A percentile compares a stretch with the other conserved stretches of the same genome.
phyloP scores from a whole-genome alignment of 1,284 basidiomycete genomes.

The Dichomitus squalens region DNA sequence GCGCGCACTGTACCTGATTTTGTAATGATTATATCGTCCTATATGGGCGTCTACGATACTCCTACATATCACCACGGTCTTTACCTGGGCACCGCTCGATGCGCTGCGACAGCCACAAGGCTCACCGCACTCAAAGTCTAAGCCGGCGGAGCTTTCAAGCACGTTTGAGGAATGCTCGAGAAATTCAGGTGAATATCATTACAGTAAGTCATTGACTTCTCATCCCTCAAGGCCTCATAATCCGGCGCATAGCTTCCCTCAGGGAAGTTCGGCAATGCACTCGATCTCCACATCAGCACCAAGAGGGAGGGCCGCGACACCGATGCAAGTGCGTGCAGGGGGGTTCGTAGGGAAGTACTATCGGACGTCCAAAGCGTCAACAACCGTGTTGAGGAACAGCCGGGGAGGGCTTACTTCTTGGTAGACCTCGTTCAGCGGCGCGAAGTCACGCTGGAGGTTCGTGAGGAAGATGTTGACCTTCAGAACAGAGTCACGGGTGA shows the following conservation, averaged over 20 bases:
- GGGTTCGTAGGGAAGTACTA: slow-evolving; percentile 51
- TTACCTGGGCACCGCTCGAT: no score
- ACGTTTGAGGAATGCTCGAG: neutral
- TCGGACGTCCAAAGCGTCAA: neutral
- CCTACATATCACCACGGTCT: no score
- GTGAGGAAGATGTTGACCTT: slow-evolving; percentile 65
- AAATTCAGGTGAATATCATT: neutral
- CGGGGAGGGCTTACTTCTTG: slow-evolving; percentile 38
- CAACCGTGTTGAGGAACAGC: neutral
- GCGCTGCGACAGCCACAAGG: no score
- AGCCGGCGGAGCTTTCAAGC: no score
- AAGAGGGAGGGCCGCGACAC: slow-evolving; percentile 59
- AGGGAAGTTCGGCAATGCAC: slow-evolving; percentile 54
- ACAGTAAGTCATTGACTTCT: neutral
- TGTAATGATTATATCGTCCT: no score
- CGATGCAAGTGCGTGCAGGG: slow-evolving; percentile 70
- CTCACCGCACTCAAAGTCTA: no score
- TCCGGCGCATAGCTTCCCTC: neutral
- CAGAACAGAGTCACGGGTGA: slow-evolving; percentile 56
- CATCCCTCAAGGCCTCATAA: neutral
- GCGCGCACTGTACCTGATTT: neutral
- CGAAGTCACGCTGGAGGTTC: slow-evolving; percentile 53
- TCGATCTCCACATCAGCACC: slow-evolving; percentile 70
- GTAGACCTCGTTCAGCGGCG: slow-evolving; percentile 57
- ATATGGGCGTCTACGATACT: no score